These are phyloP conservation scores for Nematodospora anomalae DNA, from an alignment of 1,139 yeast genomes.

Conservation along the genomic window DNA sequence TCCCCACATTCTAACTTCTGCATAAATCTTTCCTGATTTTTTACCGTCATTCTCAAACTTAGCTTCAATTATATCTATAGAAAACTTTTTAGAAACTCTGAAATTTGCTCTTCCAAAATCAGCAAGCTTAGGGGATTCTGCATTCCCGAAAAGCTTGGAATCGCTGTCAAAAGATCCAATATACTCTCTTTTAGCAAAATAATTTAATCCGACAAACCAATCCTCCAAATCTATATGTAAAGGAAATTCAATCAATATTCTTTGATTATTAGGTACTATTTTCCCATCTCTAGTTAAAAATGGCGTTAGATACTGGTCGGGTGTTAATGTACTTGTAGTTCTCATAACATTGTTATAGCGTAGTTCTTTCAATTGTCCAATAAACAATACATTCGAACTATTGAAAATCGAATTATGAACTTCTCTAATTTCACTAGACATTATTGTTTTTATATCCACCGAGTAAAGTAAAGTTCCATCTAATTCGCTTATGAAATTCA, in stretches of 20 bases:
- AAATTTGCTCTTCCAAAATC: conserved; percentile 39
- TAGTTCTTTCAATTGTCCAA: conserved; percentile 57
- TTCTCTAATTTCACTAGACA: conserved; percentile 67
- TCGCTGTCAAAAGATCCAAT: conserved; percentile 35
- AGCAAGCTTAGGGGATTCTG: conserved; percentile 15
- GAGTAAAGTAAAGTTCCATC: conserved; percentile 70
- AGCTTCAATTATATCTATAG: conserved; percentile 68
- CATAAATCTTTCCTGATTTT: conserved; percentile 44
- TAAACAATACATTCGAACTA: conserved; percentile 54
- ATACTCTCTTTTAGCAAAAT: conserved; percentile 65
- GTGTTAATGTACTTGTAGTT: conserved; percentile 27
- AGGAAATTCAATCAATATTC: conserved; percentile 63
- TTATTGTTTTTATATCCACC: conserved; percentile 54
- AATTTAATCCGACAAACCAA: conserved; percentile 75
- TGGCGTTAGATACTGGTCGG: conserved; percentile 22
- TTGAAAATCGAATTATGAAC: conserved; percentile 69
- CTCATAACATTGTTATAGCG: conserved; percentile 46
- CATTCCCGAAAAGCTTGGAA: conserved; percentile 5
- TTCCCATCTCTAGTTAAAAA: conserved; percentile 39
- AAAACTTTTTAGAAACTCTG: conserved; percentile 56
- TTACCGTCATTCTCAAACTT: conserved; percentile 37
- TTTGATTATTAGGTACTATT: conserved; percentile 33
- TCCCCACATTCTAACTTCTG: conserved; percentile 67
- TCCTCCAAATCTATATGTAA: conserved; percentile 74
- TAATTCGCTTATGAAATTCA: conserved; percentile 61